Percentiles rank a stretch among this genome's conserved stretches.
Evolutionary conservation across 768 basidiomycete species (phyloP).

Genomic region (Kondoa malvinella): DNA sequence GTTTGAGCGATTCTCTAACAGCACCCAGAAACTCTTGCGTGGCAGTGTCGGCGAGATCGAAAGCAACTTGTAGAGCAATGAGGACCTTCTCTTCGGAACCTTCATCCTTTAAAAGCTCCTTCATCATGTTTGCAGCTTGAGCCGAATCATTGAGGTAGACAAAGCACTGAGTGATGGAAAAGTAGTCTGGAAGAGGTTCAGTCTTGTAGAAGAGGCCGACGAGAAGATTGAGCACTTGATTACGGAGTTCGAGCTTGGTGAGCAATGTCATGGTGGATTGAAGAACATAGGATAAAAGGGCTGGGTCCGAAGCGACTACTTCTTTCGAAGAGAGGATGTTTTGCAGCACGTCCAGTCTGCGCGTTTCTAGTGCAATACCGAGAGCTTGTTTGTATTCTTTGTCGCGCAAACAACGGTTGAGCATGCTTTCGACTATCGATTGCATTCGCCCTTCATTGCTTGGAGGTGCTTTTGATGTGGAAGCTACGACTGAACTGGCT

Average conservation of each 20-base stretch:
- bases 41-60: constrained; percentile 86
- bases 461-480: constrained; percentile 19
- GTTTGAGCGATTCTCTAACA: constrained; percentile 35
- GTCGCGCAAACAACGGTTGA: constrained; percentile 65
- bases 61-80: constrained; percentile 84
- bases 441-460: constrained; percentile 47
- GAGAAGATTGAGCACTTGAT: constrained; percentile 33
- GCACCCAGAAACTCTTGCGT: constrained; percentile 78
- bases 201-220: constrained; percentile 62
- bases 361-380: constrained; percentile 85
- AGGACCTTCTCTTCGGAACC: constrained; percentile 29
- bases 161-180: constrained; percentile 70
- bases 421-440: constrained; percentile 73
- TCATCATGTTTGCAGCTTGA: constrained; percentile 56
- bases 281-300: constrained; percentile 75
- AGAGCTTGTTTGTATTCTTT: constrained; percentile 91
- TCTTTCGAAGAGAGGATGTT: constrained; percentile 53
- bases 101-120: constrained; percentile 43
- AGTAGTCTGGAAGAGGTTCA: constrained; percentile 49
- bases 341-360: constrained; percentile 68
- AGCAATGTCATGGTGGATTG: constrained; percentile 78
- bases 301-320: constrained; percentile 39
- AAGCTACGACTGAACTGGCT: constrained; percentile 1
- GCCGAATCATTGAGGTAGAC: constrained; percentile 72
- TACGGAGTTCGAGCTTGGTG: constrained; percentile 46